A percentile compares a stretch with the other conserved stretches of the same genome.
Evolutionary conservation across 179 eudicot genomes (phyloP).

Genomic region (Spinacia oleracea): DNA sequence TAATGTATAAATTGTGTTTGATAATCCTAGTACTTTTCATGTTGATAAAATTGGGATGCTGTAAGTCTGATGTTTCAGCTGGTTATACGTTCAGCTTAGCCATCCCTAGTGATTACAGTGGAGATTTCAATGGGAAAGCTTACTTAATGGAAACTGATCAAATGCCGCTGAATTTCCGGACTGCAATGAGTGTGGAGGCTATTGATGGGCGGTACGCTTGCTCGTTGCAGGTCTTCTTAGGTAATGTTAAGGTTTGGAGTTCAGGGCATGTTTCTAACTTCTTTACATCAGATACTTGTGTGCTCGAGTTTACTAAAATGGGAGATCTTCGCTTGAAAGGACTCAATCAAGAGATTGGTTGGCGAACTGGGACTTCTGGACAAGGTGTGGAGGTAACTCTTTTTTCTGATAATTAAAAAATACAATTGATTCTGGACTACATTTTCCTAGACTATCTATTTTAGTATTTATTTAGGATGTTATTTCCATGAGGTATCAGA

Average conservation of each 20-base stretch:
- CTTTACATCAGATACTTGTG: slow-evolving; percentile 54
- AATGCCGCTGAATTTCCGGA: slow-evolving; percentile 48
- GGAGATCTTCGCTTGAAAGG: slow-evolving; percentile 75
- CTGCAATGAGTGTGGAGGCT: slow-evolving; percentile 68
- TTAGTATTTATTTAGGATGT: too few relatives aligned
- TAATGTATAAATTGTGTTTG: slow-evolving; percentile 18
- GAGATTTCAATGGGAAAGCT: slow-evolving; percentile 69
- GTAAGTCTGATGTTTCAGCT: slow-evolving; percentile 42
- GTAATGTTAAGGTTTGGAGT: slow-evolving; percentile 76
- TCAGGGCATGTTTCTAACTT: slow-evolving; percentile 69
- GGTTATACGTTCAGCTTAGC: slow-evolving; percentile 64
- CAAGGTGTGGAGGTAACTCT: slow-evolving; percentile 86
- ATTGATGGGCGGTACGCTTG: slow-evolving; percentile 52
- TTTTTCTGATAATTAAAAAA: background rate
- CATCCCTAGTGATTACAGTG: slow-evolving; percentile 51
- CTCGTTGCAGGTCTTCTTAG: slow-evolving; percentile 71
- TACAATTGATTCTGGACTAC: background rate
- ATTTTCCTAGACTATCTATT: too few relatives aligned
- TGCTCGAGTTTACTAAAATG: slow-evolving; percentile 54
- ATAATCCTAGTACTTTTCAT: background rate
- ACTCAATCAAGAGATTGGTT: slow-evolving; percentile 51
- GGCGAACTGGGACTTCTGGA: slow-evolving; percentile 79
- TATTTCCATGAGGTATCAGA: too few relatives aligned
- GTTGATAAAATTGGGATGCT: background rate
- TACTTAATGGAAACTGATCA: slow-evolving; percentile 66